Percentiles rank a stretch among this genome's conserved stretches.
phyloP scores from a whole-genome alignment of 2,329 filamentous ascomycete genomes.

The Hypoxylon sp. region DNA sequence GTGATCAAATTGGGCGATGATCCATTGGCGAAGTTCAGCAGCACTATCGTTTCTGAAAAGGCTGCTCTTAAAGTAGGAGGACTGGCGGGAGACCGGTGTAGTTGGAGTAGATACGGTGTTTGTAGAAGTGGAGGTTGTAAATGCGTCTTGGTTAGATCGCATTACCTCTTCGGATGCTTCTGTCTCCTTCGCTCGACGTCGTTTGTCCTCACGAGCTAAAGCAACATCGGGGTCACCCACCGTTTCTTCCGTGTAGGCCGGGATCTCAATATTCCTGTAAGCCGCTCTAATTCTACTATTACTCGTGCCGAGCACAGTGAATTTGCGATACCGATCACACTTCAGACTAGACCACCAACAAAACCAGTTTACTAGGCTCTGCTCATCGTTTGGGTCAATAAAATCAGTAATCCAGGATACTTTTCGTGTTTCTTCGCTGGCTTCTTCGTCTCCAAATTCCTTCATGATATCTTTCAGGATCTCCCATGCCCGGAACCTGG shows the following conservation, averaged over 20 bases:
- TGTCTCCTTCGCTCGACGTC: slow-evolving; percentile 26
- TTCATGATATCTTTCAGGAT: slow-evolving; percentile 51
- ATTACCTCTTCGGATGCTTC: slow-evolving; percentile 24
- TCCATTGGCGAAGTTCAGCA: slow-evolving; percentile 44
- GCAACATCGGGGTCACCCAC: slow-evolving; percentile 58
- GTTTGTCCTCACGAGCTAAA: slow-evolving; percentile 29
- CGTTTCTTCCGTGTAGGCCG: slow-evolving; percentile 57
- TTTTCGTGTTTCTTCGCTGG: slow-evolving; percentile 53
- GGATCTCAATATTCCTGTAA: slow-evolving; percentile 55
- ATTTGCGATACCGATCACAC: slow-evolving; percentile 67
- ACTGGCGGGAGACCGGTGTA: slow-evolving; percentile 1
- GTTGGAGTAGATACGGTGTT: slow-evolving; percentile 5
- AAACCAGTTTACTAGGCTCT: slow-evolving; percentile 75
- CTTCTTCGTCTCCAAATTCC: slow-evolving; percentile 54
- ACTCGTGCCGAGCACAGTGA: slow-evolving; percentile 68
- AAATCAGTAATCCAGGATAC: slow-evolving; percentile 63
- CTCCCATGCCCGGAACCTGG: slow-evolving; percentile 45
- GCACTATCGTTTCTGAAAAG: slow-evolving; percentile 42
- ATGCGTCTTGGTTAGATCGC: slow-evolving; percentile 3
- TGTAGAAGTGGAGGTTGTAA: slow-evolving; percentile 52
- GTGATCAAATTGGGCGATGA: slow-evolving; percentile 20
- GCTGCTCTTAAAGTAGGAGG: slow-evolving; percentile 26
- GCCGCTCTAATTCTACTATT: slow-evolving; percentile 47
- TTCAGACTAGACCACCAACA: slow-evolving; percentile 69
- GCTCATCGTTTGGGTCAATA: slow-evolving; percentile 72